Percentiles rank a stretch among this genome's conserved stretches.
phyloP scores from a whole-genome alignment of 2,329 filamentous ascomycete species.

The Xylariaceae sp. region DNA sequence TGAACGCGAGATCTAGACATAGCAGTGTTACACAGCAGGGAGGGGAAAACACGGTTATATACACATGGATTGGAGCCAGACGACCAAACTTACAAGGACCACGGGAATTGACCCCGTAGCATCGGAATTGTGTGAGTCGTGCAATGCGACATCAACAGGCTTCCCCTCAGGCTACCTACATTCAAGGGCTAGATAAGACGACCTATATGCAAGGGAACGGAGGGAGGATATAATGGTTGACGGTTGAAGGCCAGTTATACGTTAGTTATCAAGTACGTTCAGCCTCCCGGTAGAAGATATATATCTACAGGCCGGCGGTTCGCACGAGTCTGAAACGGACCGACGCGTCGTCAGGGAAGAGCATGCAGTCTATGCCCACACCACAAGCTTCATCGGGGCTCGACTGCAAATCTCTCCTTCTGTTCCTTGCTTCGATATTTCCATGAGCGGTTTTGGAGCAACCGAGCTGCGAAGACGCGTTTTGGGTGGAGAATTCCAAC shows the following conservation, averaged over 20 bases:
- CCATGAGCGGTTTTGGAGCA: background rate
- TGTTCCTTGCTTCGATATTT: background rate
- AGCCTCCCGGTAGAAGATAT: too few relatives aligned
- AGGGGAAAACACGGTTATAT: slow-evolving; percentile 12
- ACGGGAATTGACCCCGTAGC: too few relatives aligned
- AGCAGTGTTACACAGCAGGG: slow-evolving; percentile 16
- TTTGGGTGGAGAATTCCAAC: background rate
- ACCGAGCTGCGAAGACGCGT: background rate
- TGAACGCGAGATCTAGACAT: too few relatives aligned
- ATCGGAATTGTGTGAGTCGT: slow-evolving; percentile 10
- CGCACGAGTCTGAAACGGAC: too few relatives aligned
- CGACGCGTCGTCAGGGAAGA: too few relatives aligned
- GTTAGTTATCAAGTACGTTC: slow-evolving; percentile 7
- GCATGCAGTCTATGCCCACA: too few relatives aligned
- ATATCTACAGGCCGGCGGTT: too few relatives aligned
- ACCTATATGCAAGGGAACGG: slow-evolving; percentile 15
- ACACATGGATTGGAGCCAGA: slow-evolving; percentile 3
- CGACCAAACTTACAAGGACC: too few relatives aligned
- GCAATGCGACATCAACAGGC: slow-evolving; percentile 27
- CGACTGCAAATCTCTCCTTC: too few relatives aligned
- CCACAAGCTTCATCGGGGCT: too few relatives aligned
- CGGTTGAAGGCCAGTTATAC: background rate
- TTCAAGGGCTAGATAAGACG: slow-evolving; percentile 18
- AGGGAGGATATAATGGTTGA: background rate
- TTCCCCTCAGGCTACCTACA: slow-evolving; percentile 26